These are phyloP conservation scores for Taphrina pruni DNA, from an alignment of 1,139 yeast species.

Conservation along the genomic window DNA sequence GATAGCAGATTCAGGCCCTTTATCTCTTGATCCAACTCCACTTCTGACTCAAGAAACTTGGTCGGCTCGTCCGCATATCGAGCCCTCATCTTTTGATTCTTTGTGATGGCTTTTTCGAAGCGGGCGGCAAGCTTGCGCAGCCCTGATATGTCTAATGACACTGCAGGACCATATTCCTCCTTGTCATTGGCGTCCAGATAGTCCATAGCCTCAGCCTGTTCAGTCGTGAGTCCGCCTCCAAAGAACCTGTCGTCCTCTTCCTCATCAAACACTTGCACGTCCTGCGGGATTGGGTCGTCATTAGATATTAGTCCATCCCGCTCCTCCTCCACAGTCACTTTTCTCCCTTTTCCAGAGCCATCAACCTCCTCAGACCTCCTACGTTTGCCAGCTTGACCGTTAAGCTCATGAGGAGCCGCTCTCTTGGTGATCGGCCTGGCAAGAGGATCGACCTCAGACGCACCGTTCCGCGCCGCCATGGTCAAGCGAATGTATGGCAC, in stretches of 20 bases:
- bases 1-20: constrained; percentile 51
- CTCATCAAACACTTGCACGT: constrained; percentile 33
- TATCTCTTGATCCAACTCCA: constrained; percentile 49
- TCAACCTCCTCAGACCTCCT: background rate
- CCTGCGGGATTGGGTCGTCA: background rate
- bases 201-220: constrained; percentile 47
- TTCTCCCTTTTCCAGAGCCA: background rate
- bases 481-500: background rate
- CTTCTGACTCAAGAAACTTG: constrained; percentile 49
- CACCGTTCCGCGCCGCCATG: background rate
- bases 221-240: constrained; percentile 49
- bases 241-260: constrained; percentile 50
- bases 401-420: background rate
- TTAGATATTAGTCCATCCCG: background rate
- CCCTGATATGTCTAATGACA: constrained; percentile 9
- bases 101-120: constrained; percentile 49
- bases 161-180: constrained; percentile 11
- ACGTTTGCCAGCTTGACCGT: background rate
- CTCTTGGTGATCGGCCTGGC: constrained; percentile 2
- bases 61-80: constrained; percentile 51
- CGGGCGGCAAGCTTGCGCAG: constrained; percentile 47
- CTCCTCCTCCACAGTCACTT: background rate
- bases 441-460: constrained; percentile 5
- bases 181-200: constrained; percentile 48
- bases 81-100: constrained; percentile 51